Evolutionary conservation across 148 eudicot genomes (phyloP), one percentile per base, ranked within the genome.

Genomic region (Chenopodium album): DNA sequence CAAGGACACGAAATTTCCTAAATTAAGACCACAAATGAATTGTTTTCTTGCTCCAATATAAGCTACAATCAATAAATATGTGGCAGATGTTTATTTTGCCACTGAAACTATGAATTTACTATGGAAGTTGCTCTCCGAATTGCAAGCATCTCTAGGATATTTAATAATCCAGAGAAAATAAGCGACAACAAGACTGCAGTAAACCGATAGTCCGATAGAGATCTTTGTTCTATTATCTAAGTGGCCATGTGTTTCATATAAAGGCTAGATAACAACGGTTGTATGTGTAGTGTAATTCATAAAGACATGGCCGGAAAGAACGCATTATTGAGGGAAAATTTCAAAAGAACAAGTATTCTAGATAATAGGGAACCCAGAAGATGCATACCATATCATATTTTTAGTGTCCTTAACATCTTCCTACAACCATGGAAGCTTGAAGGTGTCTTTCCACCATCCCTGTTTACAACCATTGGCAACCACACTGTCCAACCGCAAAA

Each of bases 361-460:
- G 52, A 71, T 14, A 71, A 16, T 72, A 26, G 1, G 37, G 14
- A 74, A 44, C 62, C 7, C 44, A 23, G 65, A 68, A 75, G 32
- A 78, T 47, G 26, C 80, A 62, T 86, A 86, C 88, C 84, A 76
- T 28, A 47, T 76, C 17, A 65, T 69, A 62, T 65, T 75, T 46
- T 5, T 26, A 31, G 60, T 59, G 79, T 62, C 46, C 37, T 22
- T 68, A 14, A 14, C 56, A 32, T 32, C 28, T 67, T n/a, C 52
- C 85, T 82, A 88, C 75, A 88, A 78, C 99, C 99, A 97, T 48
- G 99, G 94, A 71, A 97, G 94, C 89, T 92, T 97, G 85, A 97
- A 91, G 78, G 98, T 87, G 84, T 91, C 98, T 88, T 97, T 97
- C 97, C 94, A 97, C 94, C 95, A 89, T 83, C 98, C 98, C n/a